phyloP scores from a whole-genome alignment of 768 basidiomycete genomes.

The Mrakia frigida region DNA sequence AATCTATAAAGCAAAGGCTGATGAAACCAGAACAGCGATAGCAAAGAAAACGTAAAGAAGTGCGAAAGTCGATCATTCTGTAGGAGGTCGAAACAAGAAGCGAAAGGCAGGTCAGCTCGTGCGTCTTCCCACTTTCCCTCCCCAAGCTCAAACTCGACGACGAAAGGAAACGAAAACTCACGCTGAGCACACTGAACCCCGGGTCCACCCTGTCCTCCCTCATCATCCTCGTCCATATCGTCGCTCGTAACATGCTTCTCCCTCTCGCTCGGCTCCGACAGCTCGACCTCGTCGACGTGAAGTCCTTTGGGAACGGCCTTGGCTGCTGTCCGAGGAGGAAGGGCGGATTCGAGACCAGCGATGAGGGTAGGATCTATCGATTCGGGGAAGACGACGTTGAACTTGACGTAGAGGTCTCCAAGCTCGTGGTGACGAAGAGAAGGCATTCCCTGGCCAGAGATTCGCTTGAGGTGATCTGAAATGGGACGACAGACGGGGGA shows the following conservation, averaged over 20 bases:
- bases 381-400: conserved; percentile 86
- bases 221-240: conserved; percentile 60
- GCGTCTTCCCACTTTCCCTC: neutral
- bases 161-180: conserved; percentile 1
- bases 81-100: neutral
- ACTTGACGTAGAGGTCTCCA: conserved; percentile 83
- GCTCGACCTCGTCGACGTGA: conserved; percentile 72
- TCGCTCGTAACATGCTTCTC: conserved; percentile 59
- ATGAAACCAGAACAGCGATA: conserved; percentile 9
- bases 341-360: conserved; percentile 70
- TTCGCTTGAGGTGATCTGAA: conserved; percentile 79
- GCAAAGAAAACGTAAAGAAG: conserved; percentile 5
- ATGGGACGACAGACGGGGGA: neutral
- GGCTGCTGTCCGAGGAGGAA: conserved; percentile 68
- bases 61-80: conserved; percentile 17
- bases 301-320: conserved; percentile 64
- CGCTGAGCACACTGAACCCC: conserved; percentile 80
- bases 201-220: conserved; percentile 62
- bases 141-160: neutral
- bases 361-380: conserved; percentile 62
- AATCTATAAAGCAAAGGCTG: conserved; percentile 12
- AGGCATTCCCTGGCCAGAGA: conserved; percentile 95
- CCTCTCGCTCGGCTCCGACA: conserved; percentile 72
- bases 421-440: conserved; percentile 95
- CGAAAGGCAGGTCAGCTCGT: neutral